These are phyloP conservation scores for Mucor sp. DNA, from an alignment of 371 early-diverging fungal species.

Conservation along the genomic window DNA sequence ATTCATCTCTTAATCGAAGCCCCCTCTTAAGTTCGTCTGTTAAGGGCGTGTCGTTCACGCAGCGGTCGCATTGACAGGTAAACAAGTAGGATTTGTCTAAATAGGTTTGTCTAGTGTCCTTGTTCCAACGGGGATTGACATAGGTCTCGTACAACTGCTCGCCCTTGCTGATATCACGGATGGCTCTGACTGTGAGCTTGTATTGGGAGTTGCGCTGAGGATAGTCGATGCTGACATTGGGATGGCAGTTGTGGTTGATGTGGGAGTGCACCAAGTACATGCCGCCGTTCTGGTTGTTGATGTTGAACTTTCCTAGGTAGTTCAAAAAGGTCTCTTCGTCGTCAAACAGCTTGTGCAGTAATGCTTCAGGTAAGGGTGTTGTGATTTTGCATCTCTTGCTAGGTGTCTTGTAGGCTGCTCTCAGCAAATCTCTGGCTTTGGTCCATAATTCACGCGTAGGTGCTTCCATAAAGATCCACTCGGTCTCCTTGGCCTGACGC, in stretches of 20 bases:
- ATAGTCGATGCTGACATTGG: constrained; percentile 60
- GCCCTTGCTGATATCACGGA: constrained; percentile 58
- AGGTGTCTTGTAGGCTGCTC: constrained; percentile 49
- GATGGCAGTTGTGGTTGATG: constrained; percentile 61
- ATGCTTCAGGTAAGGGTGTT: constrained; percentile 51
- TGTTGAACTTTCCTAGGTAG: constrained; percentile 66
- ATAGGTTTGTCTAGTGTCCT: constrained; percentile 60
- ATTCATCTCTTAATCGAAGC: constrained; percentile 44
- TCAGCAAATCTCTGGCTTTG: constrained; percentile 47
- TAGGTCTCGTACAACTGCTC: constrained; percentile 66
- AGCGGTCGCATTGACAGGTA: constrained; percentile 62
- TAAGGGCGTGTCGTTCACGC: constrained; percentile 51
- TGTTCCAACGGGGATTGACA: constrained; percentile 66
- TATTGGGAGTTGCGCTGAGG: constrained; percentile 52
- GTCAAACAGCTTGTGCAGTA: constrained; percentile 51
- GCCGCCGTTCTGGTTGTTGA: constrained; percentile 73
- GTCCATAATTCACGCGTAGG: constrained; percentile 58
- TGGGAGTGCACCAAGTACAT: constrained; percentile 66
- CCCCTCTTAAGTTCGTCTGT: constrained; percentile 52
- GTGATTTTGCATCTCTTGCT: constrained; percentile 57
- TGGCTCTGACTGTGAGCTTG: constrained; percentile 56
- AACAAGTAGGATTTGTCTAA: constrained; percentile 63
- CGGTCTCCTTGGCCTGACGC: constrained; percentile 65
- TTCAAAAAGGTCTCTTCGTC: constrained; percentile 62
- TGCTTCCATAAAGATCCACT: constrained; percentile 68